Evolutionary conservation across 345 rosid genomes (phyloP).

Genomic region (Ceriops tagal): DNA sequence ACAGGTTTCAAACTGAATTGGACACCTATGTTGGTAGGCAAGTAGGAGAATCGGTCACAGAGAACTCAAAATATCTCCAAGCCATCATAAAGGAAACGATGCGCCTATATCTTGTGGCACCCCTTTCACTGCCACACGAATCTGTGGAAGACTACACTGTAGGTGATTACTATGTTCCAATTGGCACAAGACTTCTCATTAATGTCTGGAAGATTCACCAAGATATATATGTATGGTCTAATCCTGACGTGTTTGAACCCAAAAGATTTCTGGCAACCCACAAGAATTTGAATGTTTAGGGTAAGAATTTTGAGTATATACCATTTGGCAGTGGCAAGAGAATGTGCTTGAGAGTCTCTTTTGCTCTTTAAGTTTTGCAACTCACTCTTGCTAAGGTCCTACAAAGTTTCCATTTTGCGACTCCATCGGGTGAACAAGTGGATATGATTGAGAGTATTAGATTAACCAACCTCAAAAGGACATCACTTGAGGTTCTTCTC

Average conservation of each 20-base stretch:
- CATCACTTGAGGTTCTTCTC: not conserved
- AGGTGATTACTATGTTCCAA: constrained; percentile 8
- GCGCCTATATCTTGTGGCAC: constrained; percentile 2
- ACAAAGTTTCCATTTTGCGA: not conserved
- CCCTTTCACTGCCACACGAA: not conserved
- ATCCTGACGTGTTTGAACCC: not conserved
- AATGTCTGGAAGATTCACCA: constrained; percentile 10
- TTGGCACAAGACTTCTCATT: not conserved
- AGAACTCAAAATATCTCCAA: constrained; percentile 6
- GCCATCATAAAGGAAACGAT: constrained; percentile 8
- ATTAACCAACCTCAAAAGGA: not conserved
- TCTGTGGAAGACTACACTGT: constrained; percentile 5
- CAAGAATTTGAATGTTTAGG: not conserved
- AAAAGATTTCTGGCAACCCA: constrained; percentile 3
- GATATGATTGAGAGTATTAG: constrained; percentile 3
- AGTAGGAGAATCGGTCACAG: constrained; percentile 6
- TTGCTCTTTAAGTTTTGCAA: constrained; percentile 11
- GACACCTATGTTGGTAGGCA: constrained; percentile 6
- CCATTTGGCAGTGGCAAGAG: constrained; percentile 12
- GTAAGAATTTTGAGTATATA: not conserved
- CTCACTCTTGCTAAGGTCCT: constrained; percentile 7
- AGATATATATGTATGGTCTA: not conserved
- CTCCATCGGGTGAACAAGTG: not conserved
- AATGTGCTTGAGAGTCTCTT: constrained; percentile 2
- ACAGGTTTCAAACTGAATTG: constrained; percentile 3